A percentile compares a stretch with the other conserved stretches of the same genome.
Conservation (phyloP, 495 filamentous ascomycete genomes). For the Trichoderma reesei region DNA sequence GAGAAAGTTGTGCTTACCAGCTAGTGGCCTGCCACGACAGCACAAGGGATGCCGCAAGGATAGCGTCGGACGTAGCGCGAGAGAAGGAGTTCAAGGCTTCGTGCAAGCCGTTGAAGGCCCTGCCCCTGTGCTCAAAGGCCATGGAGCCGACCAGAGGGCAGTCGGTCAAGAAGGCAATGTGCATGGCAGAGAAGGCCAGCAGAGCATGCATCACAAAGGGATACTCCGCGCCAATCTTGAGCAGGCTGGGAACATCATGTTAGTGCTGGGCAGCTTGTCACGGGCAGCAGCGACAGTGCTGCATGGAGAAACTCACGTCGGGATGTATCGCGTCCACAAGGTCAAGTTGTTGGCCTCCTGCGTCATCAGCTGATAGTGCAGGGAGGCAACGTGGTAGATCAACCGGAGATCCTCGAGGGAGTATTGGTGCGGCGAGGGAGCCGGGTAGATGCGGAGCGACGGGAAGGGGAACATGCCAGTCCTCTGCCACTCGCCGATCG, state of each 20-base stretch:
- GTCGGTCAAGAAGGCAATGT: constrained; percentile 76
- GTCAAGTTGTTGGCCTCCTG: constrained; percentile 72
- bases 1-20: constrained; percentile 59
- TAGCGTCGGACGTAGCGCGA: constrained; percentile 76
- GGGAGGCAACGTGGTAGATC: constrained; percentile 81
- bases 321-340: constrained; percentile 85
- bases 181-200: constrained; percentile 80
- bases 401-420: constrained; percentile 72
- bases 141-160: constrained; percentile 75
- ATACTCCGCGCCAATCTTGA: constrained; percentile 69
- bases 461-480: constrained; percentile 84
- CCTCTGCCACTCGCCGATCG: constrained; percentile 72
- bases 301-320: constrained; percentile 72
- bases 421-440: constrained; percentile 53
- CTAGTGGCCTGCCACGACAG: constrained; percentile 95
- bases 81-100: constrained; percentile 80
- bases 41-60: constrained; percentile 84
- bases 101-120: constrained; percentile 79
- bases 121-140: constrained; percentile 74
- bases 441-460: constrained; percentile 60
- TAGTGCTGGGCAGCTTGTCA: constrained; percentile 14
- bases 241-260: constrained; percentile 51
- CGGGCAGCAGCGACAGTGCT: background rate
- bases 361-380: constrained; percentile 70
- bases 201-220: constrained; percentile 89